Evolutionary conservation across 1,284 basidiomycete species (phyloP), one percentile per base, ranked within the genome.

Genomic region (Tranzscheliella williamsii): DNA sequence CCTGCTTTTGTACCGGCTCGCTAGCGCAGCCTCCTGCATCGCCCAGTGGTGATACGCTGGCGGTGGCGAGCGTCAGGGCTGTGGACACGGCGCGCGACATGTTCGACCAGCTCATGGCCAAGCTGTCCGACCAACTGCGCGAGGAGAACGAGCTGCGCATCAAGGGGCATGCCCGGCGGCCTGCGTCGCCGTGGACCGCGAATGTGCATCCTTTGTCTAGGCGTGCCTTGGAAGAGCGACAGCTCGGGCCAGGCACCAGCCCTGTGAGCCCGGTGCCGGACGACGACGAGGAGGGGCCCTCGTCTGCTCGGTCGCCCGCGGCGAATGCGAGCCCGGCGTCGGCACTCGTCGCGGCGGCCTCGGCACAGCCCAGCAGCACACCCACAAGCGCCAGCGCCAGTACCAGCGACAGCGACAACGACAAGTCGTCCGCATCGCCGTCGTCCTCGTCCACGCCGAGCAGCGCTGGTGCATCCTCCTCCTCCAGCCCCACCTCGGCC

Each of bases 51-150:
- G n/a, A n/a, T n/a, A n/a, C n/a, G n/a, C n/a, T n/a, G n/a, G n/a
- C n/a, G n/a, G n/a, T n/a, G n/a, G n/a, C n/a, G n/a, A n/a, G 26
- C 26, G 8, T 27, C 26, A 15, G 15, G 26, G 26, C 26, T 27
- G 8, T 8, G 8, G 32, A 33, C 17, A 16, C 9, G 8, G 36
- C 38, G 24, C 37, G 51, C 6, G 57, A 50, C 31, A 20, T 61
- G 31, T 54, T 61, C 24, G 50, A 61, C 24, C 57, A 54, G 30
- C n/a, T 61, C 33, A 1, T 61, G 1, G 42, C 53, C 4, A 31
- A 20, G 13, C 5, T 53, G 2, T 41, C 56, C 9, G 20, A 8
- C 6, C 46, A 60, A 42, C 51, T 42, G 16, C n/a, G 47, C 27
- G n/a, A n/a, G n/a, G n/a, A n/a, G n/a, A n/a, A n/a, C n/a, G n/a